These are phyloP conservation scores for Eragrostis curvula DNA, from an alignment of 176 grass and related monocot species.

Conservation along the genomic window DNA sequence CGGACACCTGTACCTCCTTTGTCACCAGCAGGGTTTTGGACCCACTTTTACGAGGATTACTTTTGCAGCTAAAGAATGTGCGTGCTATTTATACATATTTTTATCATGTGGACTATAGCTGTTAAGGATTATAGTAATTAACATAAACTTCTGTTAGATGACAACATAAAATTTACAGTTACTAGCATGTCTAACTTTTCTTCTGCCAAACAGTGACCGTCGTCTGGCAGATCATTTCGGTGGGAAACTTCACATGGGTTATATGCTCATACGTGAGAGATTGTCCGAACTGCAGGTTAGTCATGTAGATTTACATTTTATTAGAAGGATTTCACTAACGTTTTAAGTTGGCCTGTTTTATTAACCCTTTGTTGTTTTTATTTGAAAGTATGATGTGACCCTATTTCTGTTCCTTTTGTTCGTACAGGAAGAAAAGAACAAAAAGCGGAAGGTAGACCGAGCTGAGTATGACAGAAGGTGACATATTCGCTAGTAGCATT, in stretches of 20 bases:
- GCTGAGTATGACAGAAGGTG: slow-evolving; percentile 70
- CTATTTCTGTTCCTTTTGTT: slow-evolving; percentile 43
- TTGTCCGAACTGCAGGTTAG: slow-evolving; percentile 73
- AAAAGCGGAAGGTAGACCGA: slow-evolving; percentile 65
- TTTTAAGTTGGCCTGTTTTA: slow-evolving; percentile 25
- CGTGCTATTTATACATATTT: slow-evolving; percentile 56
- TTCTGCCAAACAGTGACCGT: slow-evolving; percentile 70
- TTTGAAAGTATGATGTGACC: slow-evolving; percentile 18
- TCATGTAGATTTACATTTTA: slow-evolving; percentile 28
- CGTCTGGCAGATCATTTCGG: slow-evolving; percentile 99
- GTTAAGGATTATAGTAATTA: slow-evolving; percentile 39
- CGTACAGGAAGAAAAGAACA: slow-evolving; percentile 87
- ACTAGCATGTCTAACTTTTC: slow-evolving; percentile 24
- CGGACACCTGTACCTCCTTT: slow-evolving; percentile 56
- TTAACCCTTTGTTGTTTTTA: slow-evolving; percentile 34
- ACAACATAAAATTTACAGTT: slow-evolving; percentile 2
- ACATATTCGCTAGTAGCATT: background rate
- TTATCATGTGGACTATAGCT: slow-evolving; percentile 45
- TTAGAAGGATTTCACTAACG: slow-evolving; percentile 32
- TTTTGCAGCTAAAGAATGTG: slow-evolving; percentile 95
- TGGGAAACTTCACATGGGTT: slow-evolving; percentile 96
- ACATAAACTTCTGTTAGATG: slow-evolving; percentile 3
- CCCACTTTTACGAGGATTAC: slow-evolving; percentile 83
- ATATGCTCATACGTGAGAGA: slow-evolving; percentile 94
- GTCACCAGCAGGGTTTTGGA: slow-evolving; percentile 87